phyloP scores from a whole-genome alignment of 306 rosid species.

The Acmispon strigosus region DNA sequence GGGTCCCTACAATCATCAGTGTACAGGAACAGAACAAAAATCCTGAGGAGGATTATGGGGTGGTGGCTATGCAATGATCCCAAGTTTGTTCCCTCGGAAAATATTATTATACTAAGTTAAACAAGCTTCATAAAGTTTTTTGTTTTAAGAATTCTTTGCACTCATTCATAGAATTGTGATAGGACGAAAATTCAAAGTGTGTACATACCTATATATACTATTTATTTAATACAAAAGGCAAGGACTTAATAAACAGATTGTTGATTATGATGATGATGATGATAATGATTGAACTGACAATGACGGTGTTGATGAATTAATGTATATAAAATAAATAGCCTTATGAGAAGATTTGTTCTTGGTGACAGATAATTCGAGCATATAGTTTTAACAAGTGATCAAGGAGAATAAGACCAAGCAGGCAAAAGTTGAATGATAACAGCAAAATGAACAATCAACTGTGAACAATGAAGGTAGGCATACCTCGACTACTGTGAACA shows the following conservation, averaged over 20 bases:
- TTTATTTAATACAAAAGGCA: slow-evolving; percentile 14
- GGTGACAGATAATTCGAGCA: slow-evolving; percentile 34
- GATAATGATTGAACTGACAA: slow-evolving; percentile 46
- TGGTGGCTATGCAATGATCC: slow-evolving; percentile 35
- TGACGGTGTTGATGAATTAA: slow-evolving; percentile 33
- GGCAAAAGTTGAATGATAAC: slow-evolving; percentile 17
- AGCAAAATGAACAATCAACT: not conserved
- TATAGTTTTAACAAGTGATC: slow-evolving; percentile 12
- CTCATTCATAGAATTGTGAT: slow-evolving; percentile 20
- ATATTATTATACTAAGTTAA: not conserved
- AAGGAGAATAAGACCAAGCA: slow-evolving; percentile 16
- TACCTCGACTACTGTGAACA: not conserved
- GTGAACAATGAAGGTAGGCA: not conserved
- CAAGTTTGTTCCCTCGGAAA: slow-evolving; percentile 26
- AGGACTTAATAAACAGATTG: slow-evolving; percentile 14
- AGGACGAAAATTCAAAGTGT: not conserved
- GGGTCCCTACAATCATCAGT: slow-evolving; percentile 46
- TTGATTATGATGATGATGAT: slow-evolving; percentile 32
- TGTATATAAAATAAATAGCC: slow-evolving; percentile 19
- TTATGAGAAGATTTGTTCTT: slow-evolving; percentile 39
- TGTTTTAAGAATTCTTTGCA: slow-evolving; percentile 33
- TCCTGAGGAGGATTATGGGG: slow-evolving; percentile 33
- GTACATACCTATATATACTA: not conserved
- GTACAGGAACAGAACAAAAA: slow-evolving; percentile 57
- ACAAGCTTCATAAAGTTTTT: slow-evolving; percentile 2